Base-by-base conservation (phyloP, 2,329 filamentous ascomycete genomes). In the Myrmaecium sp. region DNA sequence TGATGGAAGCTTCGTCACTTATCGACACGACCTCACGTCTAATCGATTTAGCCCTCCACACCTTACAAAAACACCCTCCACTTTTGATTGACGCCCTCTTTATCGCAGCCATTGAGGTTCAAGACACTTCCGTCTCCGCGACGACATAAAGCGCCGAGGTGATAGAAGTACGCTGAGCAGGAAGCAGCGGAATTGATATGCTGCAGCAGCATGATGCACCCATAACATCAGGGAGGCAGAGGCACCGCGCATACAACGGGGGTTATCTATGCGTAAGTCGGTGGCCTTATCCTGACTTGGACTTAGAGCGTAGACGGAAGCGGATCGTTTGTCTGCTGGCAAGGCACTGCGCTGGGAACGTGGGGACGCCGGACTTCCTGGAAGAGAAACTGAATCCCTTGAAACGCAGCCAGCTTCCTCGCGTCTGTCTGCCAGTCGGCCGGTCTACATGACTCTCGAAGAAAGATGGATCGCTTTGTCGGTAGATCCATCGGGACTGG, bases 11-110 rank as follows among this genome's bases (percentile, higher is more conserved):
- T 31, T 23, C 24, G 21, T 23, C 22, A 25, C 17, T 32, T 25
- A 25, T 7, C 27, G n/a, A n/a, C 27, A 32, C 28, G 25, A 26
- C 28, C 19, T 28, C 30, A 26, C 32, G 17, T n/a, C n/a, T n/a
- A n/a, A n/a, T n/a, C n/a, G 29, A 33, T 27, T 35, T 41, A 41
- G 37, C 31, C 36, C 37, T 43, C 39, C 37, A 41, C 37, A 39
- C 38, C 35, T 34, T 30, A 31, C 28, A 21, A 25, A 30, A 26
- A 28, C 29, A 26, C n/a, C 35, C 36, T 42, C 40, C 39, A 43
- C 37, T 39, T 38, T 42, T 37, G 36, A 30, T 33, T 31, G 17
- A 19, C 23, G 16, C 20, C 5, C n/a, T 7, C 15, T 9, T 27
- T 10, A 12, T 19, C 11, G 15, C 14, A 14, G 20, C 30, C 16